A percentile compares a stretch with the other conserved stretches of the same genome.
Evolutionary conservation across 148 eudicot genomes (phyloP).

Genomic region (Limonium bicolor): DNA sequence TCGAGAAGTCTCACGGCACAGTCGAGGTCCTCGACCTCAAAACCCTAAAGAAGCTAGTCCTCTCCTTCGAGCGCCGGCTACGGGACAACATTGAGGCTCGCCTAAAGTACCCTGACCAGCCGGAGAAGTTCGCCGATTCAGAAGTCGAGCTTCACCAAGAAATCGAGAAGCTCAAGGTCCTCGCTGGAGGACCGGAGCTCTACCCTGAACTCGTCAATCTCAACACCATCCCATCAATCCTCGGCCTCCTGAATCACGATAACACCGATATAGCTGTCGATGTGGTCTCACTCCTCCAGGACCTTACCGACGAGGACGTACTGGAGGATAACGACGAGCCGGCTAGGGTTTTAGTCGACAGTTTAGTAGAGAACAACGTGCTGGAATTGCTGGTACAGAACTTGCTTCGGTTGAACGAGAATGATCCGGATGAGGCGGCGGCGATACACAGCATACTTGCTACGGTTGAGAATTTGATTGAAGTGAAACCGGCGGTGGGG

Average conservation of each 20-base stretch:
- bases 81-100: conserved; percentile 91
- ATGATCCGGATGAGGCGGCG: conserved; percentile 56
- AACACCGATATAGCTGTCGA: conserved; percentile 74
- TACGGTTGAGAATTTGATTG: conserved; percentile 79
- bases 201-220: conserved; percentile 64
- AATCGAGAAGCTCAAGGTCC: conserved; percentile 64
- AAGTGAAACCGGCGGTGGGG: conserved; percentile 72
- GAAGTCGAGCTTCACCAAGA: conserved; percentile 91
- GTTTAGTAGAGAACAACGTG: conserved; percentile 66
- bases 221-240: conserved; percentile 47
- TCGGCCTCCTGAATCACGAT: conserved; percentile 55
- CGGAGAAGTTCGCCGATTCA: conserved; percentile 89
- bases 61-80: conserved; percentile 82
- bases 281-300: conserved; percentile 56
- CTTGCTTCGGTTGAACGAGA: conserved; percentile 42
- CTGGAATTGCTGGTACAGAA: conserved; percentile 70
- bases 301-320: conserved; percentile 76
- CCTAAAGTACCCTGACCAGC: conserved; percentile 70
- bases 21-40: conserved; percentile 71
- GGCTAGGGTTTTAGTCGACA: conserved; percentile 59
- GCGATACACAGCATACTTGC: conserved; percentile 47
- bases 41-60: conserved; percentile 72
- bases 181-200: conserved; percentile 71
- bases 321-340: conserved; percentile 81
- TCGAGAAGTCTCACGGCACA: conserved; percentile 50